phyloP scores from a whole-genome alignment of 768 basidiomycete species.

The Pluteus cervinus region DNA sequence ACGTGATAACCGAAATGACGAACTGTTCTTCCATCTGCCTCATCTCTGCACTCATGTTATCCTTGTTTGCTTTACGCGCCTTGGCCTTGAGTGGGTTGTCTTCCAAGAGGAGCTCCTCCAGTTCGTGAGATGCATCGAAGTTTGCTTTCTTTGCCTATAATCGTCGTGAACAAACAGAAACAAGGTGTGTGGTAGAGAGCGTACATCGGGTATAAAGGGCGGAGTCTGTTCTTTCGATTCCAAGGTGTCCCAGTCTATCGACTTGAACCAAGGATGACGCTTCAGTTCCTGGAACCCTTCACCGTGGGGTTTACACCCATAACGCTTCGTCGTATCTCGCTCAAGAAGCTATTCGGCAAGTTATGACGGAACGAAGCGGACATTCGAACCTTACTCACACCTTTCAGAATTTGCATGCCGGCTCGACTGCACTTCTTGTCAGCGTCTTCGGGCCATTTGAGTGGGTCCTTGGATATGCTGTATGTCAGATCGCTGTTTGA shows the following conservation, averaged over 20 bases:
- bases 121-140: conserved; percentile 97
- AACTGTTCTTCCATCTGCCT: conserved; percentile 98
- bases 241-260: conserved; percentile 86
- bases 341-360: conserved; percentile 64
- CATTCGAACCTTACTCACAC: conserved; percentile 44
- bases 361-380: conserved; percentile 5
- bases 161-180: conserved; percentile 6
- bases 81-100: conserved; percentile 97
- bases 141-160: conserved; percentile 95
- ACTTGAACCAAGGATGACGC: conserved; percentile 78
- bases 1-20: conserved; percentile 16
- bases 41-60: conserved; percentile 88
- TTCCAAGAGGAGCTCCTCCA: conserved; percentile 92
- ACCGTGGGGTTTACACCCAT: conserved; percentile 76
- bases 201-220: conserved; percentile 86
- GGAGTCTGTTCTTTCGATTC: conserved; percentile 70
- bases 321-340: conserved; percentile 71
- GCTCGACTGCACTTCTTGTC: conserved; percentile 69
- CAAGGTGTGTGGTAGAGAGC: conserved; percentile 17
- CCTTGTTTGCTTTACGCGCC: conserved; percentile 85
- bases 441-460: conserved; percentile 89
- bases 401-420: conserved; percentile 75
- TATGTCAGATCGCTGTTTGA: conserved; percentile 91
- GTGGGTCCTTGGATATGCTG: conserved; percentile 81
- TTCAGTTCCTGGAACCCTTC: conserved; percentile 79